phyloP scores from a whole-genome alignment of 306 rosid species.

The Senna siamea region DNA sequence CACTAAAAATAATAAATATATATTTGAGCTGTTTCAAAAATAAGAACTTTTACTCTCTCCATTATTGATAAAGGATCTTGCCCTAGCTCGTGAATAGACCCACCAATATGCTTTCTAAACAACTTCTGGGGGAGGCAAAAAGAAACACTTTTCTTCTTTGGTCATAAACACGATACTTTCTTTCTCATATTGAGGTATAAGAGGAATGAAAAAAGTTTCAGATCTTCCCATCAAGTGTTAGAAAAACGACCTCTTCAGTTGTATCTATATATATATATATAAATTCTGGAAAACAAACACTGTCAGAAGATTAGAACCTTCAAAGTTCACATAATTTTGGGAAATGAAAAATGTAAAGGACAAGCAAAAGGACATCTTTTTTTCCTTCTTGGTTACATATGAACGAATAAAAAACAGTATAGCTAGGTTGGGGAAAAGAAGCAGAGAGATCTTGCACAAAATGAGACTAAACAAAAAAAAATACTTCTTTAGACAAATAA shows the following conservation, averaged over 20 bases:
- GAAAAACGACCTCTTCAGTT: neutral
- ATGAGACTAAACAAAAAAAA: neutral
- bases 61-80: slow-evolving; percentile 21
- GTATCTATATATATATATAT: too few relatives aligned
- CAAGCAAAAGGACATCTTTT: neutral
- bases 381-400: too few relatives aligned
- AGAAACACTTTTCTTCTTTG: neutral
- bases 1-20: neutral
- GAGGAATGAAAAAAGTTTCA: neutral
- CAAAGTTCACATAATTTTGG: slow-evolving; percentile 22
- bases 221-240: slow-evolving; percentile 37
- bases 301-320: slow-evolving; percentile 36
- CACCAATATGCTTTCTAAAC: slow-evolving; percentile 21
- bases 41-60: neutral
- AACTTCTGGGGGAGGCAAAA: neutral
- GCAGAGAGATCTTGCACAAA: slow-evolving; percentile 50
- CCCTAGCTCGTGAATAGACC: slow-evolving; percentile 41
- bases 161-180: neutral
- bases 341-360: neutral
- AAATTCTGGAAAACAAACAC: slow-evolving; percentile 29
- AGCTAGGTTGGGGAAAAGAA: slow-evolving; percentile 34
- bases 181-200: neutral
- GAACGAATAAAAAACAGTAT: neutral
- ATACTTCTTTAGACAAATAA: neutral
- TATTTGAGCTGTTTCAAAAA: neutral